phyloP scores from a whole-genome alignment of 2,329 filamentous ascomycete genomes.

The Chaetomiaceae sp. region DNA sequence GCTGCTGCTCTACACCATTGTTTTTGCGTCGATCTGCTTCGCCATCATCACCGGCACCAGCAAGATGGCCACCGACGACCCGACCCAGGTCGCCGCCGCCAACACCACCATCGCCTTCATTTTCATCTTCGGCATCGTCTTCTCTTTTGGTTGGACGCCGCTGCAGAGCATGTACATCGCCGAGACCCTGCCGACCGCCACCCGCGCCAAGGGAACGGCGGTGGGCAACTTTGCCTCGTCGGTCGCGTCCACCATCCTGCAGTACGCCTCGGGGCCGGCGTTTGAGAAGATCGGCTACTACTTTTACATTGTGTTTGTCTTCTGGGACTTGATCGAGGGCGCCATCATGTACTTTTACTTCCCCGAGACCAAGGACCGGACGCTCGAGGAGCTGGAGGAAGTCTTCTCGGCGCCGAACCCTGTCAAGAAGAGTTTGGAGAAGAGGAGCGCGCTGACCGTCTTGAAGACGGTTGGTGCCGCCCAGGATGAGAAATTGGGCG shows the following conservation, averaged over 20 bases:
- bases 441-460: slow-evolving; percentile 41
- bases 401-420: slow-evolving; percentile 47
- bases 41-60: slow-evolving; percentile 46
- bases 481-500: slow-evolving; percentile 27
- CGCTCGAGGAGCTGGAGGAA: slow-evolving; percentile 51
- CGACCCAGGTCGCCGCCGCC: slow-evolving; percentile 34
- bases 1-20: slow-evolving; percentile 44
- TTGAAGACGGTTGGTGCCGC: slow-evolving; percentile 37
- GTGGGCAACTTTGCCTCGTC: slow-evolving; percentile 40
- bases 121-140: slow-evolving; percentile 49
- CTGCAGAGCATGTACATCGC: slow-evolving; percentile 48
- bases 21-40: slow-evolving; percentile 45
- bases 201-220: slow-evolving; percentile 43
- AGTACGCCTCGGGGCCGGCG: slow-evolving; percentile 42
- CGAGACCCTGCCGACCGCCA: slow-evolving; percentile 42
- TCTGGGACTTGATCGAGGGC: slow-evolving; percentile 42
- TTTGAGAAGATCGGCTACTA: slow-evolving; percentile 42
- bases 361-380: slow-evolving; percentile 44
- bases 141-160: slow-evolving; percentile 49
- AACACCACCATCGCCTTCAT: slow-evolving; percentile 48
- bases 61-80: slow-evolving; percentile 38
- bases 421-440: slow-evolving; percentile 42
- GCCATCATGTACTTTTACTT: slow-evolving; percentile 48
- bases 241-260: slow-evolving; percentile 37
- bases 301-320: slow-evolving; percentile 43